These are phyloP conservation scores for Bipolaris cookei DNA, from an alignment of 2,329 filamentous ascomycete genomes.

Conservation along the genomic window DNA sequence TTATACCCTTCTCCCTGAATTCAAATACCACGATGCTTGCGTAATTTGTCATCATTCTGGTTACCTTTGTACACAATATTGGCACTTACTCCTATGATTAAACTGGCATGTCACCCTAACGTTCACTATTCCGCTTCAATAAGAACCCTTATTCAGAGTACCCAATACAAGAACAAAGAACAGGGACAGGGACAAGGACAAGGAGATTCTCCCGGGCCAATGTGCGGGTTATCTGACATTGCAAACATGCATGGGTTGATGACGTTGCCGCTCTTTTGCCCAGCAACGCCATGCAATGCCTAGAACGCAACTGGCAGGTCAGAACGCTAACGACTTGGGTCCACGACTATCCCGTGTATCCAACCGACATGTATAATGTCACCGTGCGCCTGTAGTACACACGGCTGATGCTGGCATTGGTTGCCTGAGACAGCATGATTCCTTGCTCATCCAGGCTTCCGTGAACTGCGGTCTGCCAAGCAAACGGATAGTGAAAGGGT, in stretches of 20 bases:
- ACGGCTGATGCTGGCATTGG: slow-evolving; percentile 7
- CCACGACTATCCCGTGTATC: slow-evolving; percentile 13
- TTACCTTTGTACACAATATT: no score
- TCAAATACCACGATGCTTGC: not conserved
- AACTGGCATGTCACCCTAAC: not conserved
- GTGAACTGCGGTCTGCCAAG: slow-evolving; percentile 1
- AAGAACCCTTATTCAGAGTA: not conserved
- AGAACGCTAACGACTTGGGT: slow-evolving; percentile 20
- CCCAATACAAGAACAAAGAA: not conserved
- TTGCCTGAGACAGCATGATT: not conserved
- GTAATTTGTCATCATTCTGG: not conserved
- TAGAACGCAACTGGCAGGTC: slow-evolving; percentile 32
- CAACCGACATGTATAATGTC: slow-evolving; percentile 10
- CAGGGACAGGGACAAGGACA: not conserved
- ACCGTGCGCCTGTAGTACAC: slow-evolving; percentile 11
- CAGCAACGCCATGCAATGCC: slow-evolving; percentile 32
- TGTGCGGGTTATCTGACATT: not conserved
- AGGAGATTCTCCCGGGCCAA: not conserved
- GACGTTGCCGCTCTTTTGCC: slow-evolving; percentile 22
- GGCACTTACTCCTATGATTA: no score
- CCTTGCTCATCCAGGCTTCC: slow-evolving; percentile 4
- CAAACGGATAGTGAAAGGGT: not conserved
- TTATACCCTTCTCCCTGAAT: not conserved
- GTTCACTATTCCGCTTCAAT: not conserved
- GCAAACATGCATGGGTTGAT: slow-evolving; percentile 3